Percentiles rank a stretch among this genome's conserved stretches.
These are phyloP conservation scores for Exsudoporus floridanus DNA, from an alignment of 1,284 basidiomycete genomes.

Conservation along the genomic window DNA sequence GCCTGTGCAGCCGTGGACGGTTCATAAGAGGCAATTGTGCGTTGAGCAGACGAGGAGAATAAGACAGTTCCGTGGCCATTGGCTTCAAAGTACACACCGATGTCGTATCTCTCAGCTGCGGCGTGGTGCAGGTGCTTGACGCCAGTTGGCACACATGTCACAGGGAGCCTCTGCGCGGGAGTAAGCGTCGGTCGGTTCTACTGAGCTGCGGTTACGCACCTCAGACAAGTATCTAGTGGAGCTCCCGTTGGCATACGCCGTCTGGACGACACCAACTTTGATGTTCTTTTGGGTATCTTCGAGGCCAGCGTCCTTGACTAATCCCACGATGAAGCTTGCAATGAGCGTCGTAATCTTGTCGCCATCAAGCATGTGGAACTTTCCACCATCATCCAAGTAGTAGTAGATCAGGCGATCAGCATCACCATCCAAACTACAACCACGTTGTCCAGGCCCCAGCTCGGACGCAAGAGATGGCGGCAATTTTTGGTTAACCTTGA, in stretches of 20 bases:
- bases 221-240: slow-evolving; percentile 90
- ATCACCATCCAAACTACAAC: slow-evolving; percentile 95
- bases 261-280: slow-evolving; percentile 94
- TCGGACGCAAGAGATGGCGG: slow-evolving; percentile 70
- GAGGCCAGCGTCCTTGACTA: slow-evolving; percentile 82
- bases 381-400: slow-evolving; percentile 75
- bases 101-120: slow-evolving; percentile 82
- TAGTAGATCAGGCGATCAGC: slow-evolving; percentile 97
- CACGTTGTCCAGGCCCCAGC: slow-evolving; percentile 72
- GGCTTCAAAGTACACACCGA: slow-evolving; percentile 99
- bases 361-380: slow-evolving; percentile 94
- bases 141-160: slow-evolving; percentile 94
- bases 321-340: slow-evolving; percentile 89
- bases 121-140: slow-evolving; percentile 99
- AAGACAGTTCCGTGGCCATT: slow-evolving; percentile 98
- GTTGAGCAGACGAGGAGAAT: slow-evolving; percentile 78
- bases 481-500: slow-evolving; percentile 88
- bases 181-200: background rate
- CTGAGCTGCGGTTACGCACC: slow-evolving; percentile 41
- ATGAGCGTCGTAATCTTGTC: slow-evolving; percentile 98
- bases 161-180: slow-evolving; percentile 73
- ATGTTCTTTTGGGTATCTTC: slow-evolving; percentile 50
- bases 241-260: slow-evolving; percentile 97
- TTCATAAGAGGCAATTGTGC: slow-evolving; percentile 59
- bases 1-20: slow-evolving; percentile 79